phyloP scores from a whole-genome alignment of 768 basidiomycete genomes.

The Trametes meyenii region DNA sequence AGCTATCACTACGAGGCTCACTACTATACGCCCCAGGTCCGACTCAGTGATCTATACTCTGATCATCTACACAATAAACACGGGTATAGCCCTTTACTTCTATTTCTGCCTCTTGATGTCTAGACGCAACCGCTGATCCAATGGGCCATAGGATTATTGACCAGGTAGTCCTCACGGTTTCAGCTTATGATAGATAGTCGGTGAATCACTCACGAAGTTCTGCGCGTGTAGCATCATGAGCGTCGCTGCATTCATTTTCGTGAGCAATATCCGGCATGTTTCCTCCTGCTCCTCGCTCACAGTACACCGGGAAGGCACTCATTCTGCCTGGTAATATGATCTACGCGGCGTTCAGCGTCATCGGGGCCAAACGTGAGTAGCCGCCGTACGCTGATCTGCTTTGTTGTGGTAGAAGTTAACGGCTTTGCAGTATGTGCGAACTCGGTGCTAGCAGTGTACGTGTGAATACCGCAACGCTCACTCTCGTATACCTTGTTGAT shows the following conservation, averaged over 20 bases:
- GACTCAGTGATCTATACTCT: background rate
- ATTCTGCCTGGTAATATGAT: background rate
- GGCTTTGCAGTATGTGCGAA: background rate
- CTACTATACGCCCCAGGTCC: background rate
- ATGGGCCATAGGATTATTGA: background rate
- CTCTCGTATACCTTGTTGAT: too few species aligned
- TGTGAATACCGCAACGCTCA: background rate
- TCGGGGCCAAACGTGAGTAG: conserved; percentile 2
- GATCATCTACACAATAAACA: background rate
- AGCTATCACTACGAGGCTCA: background rate
- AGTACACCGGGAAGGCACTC: background rate
- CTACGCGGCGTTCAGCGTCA: background rate
- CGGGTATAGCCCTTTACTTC: background rate
- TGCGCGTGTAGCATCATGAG: background rate
- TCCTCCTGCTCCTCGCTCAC: background rate
- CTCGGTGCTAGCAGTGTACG: background rate
- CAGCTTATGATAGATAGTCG: too few species aligned
- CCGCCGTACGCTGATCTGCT: background rate
- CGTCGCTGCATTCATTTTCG: background rate
- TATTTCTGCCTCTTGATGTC: too few species aligned
- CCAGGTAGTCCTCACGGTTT: background rate
- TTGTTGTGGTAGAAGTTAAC: too few species aligned
- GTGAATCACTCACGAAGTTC: too few species aligned
- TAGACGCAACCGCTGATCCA: too few species aligned
- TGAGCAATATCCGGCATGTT: background rate